These are phyloP conservation scores for Exophiala sp. DNA, from an alignment of 2,329 filamentous ascomycete genomes.

Conservation along the genomic window DNA sequence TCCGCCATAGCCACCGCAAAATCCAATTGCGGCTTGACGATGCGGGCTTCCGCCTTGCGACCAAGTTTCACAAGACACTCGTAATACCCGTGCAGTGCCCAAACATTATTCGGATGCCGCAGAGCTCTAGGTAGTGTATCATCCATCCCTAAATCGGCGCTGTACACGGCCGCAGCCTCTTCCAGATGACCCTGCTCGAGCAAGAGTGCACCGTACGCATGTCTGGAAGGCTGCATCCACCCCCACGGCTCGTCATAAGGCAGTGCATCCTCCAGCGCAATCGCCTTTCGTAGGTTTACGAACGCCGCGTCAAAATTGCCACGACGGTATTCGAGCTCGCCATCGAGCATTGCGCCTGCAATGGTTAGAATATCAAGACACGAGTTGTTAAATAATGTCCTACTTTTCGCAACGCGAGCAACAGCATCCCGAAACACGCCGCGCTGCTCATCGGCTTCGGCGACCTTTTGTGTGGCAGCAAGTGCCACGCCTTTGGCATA, in stretches of 20 bases:
- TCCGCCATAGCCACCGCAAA: slow-evolving; percentile 57
- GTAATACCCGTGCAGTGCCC: slow-evolving; percentile 69
- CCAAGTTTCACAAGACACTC: slow-evolving; percentile 63
- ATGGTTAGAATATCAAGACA: slow-evolving; percentile 62
- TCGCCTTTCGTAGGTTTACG: slow-evolving; percentile 54
- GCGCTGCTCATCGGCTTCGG: slow-evolving; percentile 54
- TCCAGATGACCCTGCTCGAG: slow-evolving; percentile 62
- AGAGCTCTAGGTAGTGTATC: slow-evolving; percentile 60
- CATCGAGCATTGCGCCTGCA: slow-evolving; percentile 63
- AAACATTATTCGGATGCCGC: slow-evolving; percentile 70
- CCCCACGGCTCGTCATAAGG: slow-evolving; percentile 74
- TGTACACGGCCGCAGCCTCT: slow-evolving; percentile 57
- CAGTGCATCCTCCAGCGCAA: slow-evolving; percentile 59
- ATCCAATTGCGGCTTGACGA: slow-evolving; percentile 51
- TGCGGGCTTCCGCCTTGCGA: slow-evolving; percentile 44
- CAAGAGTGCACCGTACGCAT: slow-evolving; percentile 67
- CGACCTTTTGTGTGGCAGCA: slow-evolving; percentile 56
- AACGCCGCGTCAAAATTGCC: slow-evolving; percentile 60
- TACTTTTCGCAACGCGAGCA: slow-evolving; percentile 52
- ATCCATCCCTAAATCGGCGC: slow-evolving; percentile 59
- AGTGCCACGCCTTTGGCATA: slow-evolving; percentile 67
- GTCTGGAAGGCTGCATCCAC: slow-evolving; percentile 72
- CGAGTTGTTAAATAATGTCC: slow-evolving; percentile 67
- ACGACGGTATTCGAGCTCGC: slow-evolving; percentile 68
- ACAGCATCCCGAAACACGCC: slow-evolving; percentile 51